phyloP scores from a whole-genome alignment of 139 green algal species.

The Volvox africanus region DNA sequence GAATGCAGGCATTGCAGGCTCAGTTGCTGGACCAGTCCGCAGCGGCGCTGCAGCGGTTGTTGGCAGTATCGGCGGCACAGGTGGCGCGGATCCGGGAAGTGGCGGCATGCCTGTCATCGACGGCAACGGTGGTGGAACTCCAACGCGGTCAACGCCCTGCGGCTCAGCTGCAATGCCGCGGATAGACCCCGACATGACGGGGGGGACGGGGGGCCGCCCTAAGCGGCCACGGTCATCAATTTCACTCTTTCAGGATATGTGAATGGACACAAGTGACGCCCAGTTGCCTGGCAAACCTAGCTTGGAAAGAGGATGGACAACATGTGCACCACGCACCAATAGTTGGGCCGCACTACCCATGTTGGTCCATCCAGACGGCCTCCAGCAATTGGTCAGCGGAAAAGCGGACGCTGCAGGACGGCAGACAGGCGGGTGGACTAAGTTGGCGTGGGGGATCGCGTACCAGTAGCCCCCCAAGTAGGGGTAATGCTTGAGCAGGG shows the following conservation, averaged over 20 bases:
- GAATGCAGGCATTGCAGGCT: not conserved
- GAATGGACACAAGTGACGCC: not conserved
- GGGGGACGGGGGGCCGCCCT: not conserved
- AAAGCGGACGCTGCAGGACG: no score
- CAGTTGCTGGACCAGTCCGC: not conserved
- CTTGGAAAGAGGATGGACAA: no score
- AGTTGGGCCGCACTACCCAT: no score
- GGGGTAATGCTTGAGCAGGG: no score
- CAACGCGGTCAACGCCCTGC: slow-evolving; percentile 3
- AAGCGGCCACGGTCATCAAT: slow-evolving; percentile 16
- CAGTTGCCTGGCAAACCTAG: no score
- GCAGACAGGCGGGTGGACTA: no score
- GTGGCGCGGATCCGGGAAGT: not conserved
- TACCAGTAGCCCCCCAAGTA: no score
- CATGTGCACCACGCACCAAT: no score
- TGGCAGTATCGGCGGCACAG: not conserved
- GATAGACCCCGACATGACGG: not conserved
- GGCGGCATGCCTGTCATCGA: not conserved
- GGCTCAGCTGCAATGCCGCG: not conserved
- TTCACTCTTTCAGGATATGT: slow-evolving; percentile 1
- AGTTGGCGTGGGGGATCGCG: no score
- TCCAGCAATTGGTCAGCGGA: no score
- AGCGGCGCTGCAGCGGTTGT: not conserved
- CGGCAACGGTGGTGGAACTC: not conserved
- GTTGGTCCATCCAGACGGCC: no score